Evolutionary conservation across 1,284 basidiomycete species (phyloP), one percentile per base, ranked within the genome.

Genomic region (Irpex sp.): DNA sequence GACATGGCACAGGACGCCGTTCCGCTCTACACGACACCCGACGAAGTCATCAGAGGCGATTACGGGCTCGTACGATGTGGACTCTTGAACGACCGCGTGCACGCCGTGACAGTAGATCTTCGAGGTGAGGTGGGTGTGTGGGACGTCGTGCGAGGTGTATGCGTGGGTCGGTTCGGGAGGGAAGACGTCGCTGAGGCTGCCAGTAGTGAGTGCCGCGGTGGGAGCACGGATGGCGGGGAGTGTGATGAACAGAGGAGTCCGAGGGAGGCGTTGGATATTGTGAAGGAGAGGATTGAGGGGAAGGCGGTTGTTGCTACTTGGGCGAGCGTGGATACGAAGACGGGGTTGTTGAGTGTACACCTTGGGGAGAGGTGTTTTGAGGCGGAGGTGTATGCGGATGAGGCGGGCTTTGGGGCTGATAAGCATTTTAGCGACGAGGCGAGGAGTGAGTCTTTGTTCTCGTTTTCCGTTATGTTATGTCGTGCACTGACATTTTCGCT

Each of bases 361-460:
- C 72, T 99, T 50, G 92, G 87, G 61, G 94, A 97, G 68, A 79
- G 84, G 56, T 94, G 90, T 68, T 98, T 98, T 74, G 95, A 98
- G 65, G 93, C 94, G 8, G 97, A 99, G 77, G 88, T 97, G 3
- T 98, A 97, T 72, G 88, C 92, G 3, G 96, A 98, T 73, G 97
- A 99, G 75, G 87, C 88, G 60, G 92, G 87, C 26, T 87, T 86
- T 74, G 78, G 74, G 6, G 76, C 78, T 35, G 83, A 88, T 61
- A 79, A 80, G 26, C 77, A 80, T 57, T 83, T 87, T 66, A 85
- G 81, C 56, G 93, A 95, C 57, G 96, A 98, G 71, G 81, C 88
- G 11, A 84, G 93, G 75, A 72, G 94, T 95, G 68, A 72, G 91
- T 86, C 3, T 49, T 3, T 6, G 4, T 33, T 61, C 39, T 53